Base-by-base conservation (phyloP, 2,329 filamentous ascomycete species). In the Fusarium palustre region DNA sequence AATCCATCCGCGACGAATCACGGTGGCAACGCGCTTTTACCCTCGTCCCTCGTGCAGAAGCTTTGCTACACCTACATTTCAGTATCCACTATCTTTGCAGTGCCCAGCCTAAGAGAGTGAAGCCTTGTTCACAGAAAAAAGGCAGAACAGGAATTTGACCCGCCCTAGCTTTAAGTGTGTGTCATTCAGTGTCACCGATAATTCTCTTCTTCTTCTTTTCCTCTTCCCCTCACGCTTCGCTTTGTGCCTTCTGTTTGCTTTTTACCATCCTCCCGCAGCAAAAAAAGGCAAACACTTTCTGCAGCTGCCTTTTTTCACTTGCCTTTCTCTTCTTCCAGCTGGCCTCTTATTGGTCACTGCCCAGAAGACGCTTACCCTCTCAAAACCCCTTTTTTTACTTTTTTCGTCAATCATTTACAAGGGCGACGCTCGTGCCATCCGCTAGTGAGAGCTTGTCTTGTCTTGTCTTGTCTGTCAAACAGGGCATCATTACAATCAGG, bases 371-470 rank as follows among this genome's bases (percentile, higher is more conserved):
- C 47, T 57, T 55, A n/a, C 36, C 55, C 55, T 53, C 48, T 48
- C 46, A 63, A 34, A 20, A 24, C 54, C 64, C 69, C 58, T 67
- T 55, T 70, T 70, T 74, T 74, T 60, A 20, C 60, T 64, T 68
- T 59, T 65, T 64, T 61, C 55, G 68, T 58, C 53, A 62, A 60
- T 69, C 63, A 53, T 59, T 61, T 43, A 71, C 70, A 73, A 71
- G 69, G 69, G 67, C 69, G 55, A 49, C 67, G 70, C 73, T 65
- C 72, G 72, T 71, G 72, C 72, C 63, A 72, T 59, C 54, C 72
- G 64, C 72, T 74, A 74, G 71, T 42, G 59, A 64, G 67, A 68
- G 58, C 71, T 70, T 73, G 69, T 66, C 48, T 52, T 50, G 33
- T 38, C 18, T 28, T 28, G 25, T 25, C 24, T 25, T 25, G 25